Evolutionary conservation across 116 monocot species (phyloP).

Genomic region (Cymodocea nodosa): DNA sequence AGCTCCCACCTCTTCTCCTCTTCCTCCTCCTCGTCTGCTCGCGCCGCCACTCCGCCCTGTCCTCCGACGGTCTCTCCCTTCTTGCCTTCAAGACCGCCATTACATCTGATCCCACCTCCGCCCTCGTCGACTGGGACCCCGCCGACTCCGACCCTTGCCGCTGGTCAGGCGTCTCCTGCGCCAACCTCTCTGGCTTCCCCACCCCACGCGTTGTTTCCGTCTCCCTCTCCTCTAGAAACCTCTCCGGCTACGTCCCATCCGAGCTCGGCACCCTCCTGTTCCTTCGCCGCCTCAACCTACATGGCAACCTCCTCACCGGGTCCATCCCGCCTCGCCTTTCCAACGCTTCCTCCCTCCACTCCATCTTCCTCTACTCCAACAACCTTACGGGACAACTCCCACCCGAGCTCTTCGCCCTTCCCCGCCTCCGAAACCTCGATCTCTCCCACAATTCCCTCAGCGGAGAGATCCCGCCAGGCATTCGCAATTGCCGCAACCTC

Average conservation of each 20-base stretch:
- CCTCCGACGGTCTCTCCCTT: conserved; percentile 71
- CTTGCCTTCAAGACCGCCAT: conserved; percentile 88
- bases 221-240: conserved; percentile 58
- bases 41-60: conserved; percentile 17
- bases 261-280: conserved; percentile 60
- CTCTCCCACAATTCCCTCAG: conserved; percentile 51
- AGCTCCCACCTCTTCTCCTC: neutral
- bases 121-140: conserved; percentile 45
- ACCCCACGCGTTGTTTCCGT: conserved; percentile 66
- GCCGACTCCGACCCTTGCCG: conserved; percentile 57
- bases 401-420: conserved; percentile 36
- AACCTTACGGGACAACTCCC: conserved; percentile 63
- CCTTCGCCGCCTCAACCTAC: conserved; percentile 85
- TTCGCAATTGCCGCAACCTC: conserved; percentile 49
- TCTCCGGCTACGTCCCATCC: conserved; percentile 87
- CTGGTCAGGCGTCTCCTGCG: conserved; percentile 77
- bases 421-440: conserved; percentile 79
- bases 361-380: conserved; percentile 80
- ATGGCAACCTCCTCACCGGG: conserved; percentile 54
- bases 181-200: conserved; percentile 37
- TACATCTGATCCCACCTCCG: conserved; percentile 43
- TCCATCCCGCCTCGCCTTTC: conserved; percentile 48
- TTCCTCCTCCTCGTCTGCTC: neutral
- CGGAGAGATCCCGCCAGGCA: conserved; percentile 35
- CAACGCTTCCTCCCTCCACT: conserved; percentile 78